Evolutionary conservation across 1,139 yeast species (phyloP), one percentile per base, ranked within the genome.

Genomic region (Yamadazyma atlantica): DNA sequence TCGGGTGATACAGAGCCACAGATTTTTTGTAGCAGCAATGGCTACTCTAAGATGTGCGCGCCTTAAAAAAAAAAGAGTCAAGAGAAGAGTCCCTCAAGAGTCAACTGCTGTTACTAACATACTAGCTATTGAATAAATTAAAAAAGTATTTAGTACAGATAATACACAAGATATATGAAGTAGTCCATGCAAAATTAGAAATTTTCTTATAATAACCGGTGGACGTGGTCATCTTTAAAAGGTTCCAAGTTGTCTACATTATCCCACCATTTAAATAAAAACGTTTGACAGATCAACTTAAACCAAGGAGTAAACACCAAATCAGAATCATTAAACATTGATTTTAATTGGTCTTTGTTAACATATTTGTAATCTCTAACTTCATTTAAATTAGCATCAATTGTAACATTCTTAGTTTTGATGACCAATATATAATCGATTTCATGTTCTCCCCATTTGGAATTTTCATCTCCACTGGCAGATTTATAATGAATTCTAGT

Each of bases 361-460:
- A 92, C 97, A 64, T 86, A 92, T 55, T 73, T 77, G 54, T 69
- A 68, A 58, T 86, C 96, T 58, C 81, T 82, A 37, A 92, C 96
- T 60, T 92, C 99, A 58, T 89, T 90, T 34, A 74, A 73, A 54
- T 81, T 84, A 29, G 83, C 78, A 35, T 75, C 51, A 34, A 73
- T 62, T 27, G 64, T 58, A 29, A 78, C 63, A 32, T 89, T 81
- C 45, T 75, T 70, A 22, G 89, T 67, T 55, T 74, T 78, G 53
- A 85, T 81, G 45, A 92, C 82, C 55, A 94, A 73, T 50, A 92
- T 94, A 63, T 92, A 92, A 63, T 92, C 99, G 49, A 92, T 85
- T 64, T 92, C 98, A 58, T 92, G 98, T 60, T 92, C 98, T 35
- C 97, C 98, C 98, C 98, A 92, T 42, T 80, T 76, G 19, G 87